Evolutionary conservation across 1,284 basidiomycete genomes (phyloP).

Genomic region (Heimioporus punctisporus): DNA sequence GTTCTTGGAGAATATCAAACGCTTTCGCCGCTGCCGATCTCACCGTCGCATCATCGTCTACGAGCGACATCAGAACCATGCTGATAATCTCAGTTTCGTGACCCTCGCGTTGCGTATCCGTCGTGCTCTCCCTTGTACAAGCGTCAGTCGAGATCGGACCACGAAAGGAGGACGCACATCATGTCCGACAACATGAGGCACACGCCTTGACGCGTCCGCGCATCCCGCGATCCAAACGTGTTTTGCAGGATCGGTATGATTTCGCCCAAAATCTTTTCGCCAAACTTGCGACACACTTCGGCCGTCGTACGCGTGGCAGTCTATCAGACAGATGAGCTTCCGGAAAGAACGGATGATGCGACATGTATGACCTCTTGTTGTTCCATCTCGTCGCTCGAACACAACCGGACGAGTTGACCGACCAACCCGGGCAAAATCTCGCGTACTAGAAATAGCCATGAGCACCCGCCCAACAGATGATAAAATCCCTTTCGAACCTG

Average conservation of each 20-base stretch:
- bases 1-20: slow-evolving; percentile 93
- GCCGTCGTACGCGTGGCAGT: slow-evolving; percentile 86
- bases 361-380: slow-evolving; percentile 95
- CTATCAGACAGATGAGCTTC: slow-evolving; percentile 37
- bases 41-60: slow-evolving; percentile 90
- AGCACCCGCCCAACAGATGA: background rate
- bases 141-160: slow-evolving; percentile 1
- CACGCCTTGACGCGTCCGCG: slow-evolving; percentile 85
- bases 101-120: slow-evolving; percentile 85
- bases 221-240: slow-evolving; percentile 72
- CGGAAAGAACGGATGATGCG: slow-evolving; percentile 4
- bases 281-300: slow-evolving; percentile 96
- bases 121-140: slow-evolving; percentile 74
- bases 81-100: slow-evolving; percentile 92
- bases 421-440: slow-evolving; percentile 93
- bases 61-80: slow-evolving; percentile 84
- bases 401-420: slow-evolving; percentile 71
- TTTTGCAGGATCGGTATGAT: slow-evolving; percentile 79
- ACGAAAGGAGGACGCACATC: slow-evolving; percentile 53
- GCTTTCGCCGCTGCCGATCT: slow-evolving; percentile 92
- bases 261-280: slow-evolving; percentile 90
- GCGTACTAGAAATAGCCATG: slow-evolving; percentile 57
- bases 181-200: slow-evolving; percentile 90
- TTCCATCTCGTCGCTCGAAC: slow-evolving; percentile 82
- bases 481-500: slow-evolving; percentile 53